A percentile compares a stretch with the other conserved stretches of the same genome.
Evolutionary conservation across 441 rosid genomes (phyloP).

Genomic region (Macaranga tanarius): DNA sequence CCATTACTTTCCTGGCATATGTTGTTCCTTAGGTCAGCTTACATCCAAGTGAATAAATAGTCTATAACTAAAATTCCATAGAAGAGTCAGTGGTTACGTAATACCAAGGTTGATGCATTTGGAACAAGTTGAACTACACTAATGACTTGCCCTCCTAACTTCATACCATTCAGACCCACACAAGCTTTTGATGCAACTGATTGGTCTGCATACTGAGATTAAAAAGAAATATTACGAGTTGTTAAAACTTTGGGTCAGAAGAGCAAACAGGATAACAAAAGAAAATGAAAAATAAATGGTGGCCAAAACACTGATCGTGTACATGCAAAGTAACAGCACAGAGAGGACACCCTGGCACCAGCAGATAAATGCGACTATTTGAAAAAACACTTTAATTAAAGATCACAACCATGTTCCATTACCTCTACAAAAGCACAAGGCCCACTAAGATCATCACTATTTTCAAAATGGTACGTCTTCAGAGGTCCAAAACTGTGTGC

Average conservation of each 20-base stretch:
- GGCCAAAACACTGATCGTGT: no score
- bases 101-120: conserved; percentile 50
- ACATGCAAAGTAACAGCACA: no score
- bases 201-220: conserved; percentile 69
- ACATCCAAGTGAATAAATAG: conserved; percentile 10
- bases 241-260: conserved; percentile 3
- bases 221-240: conserved; percentile 1
- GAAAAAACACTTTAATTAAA: conserved; percentile 12
- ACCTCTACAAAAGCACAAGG: conserved; percentile 84
- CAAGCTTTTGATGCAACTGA: conserved; percentile 75
- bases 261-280: conserved; percentile 11
- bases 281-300: conserved; percentile 1
- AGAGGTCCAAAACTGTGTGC: conserved; percentile 79
- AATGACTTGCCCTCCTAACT: conserved; percentile 78
- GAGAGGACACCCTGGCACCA: no score
- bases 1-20: conserved; percentile 48
- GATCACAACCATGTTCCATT: conserved; percentile 27
- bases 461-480: conserved; percentile 66
- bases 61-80: conserved; percentile 11
- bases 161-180: conserved; percentile 89
- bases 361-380: neutral
- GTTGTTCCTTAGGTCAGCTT: conserved; percentile 31
- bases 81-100: conserved; percentile 14
- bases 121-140: conserved; percentile 74
- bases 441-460: conserved; percentile 32